Conservation (phyloP, 805 yeast species). For the Debaryomyces maramus region DNA sequence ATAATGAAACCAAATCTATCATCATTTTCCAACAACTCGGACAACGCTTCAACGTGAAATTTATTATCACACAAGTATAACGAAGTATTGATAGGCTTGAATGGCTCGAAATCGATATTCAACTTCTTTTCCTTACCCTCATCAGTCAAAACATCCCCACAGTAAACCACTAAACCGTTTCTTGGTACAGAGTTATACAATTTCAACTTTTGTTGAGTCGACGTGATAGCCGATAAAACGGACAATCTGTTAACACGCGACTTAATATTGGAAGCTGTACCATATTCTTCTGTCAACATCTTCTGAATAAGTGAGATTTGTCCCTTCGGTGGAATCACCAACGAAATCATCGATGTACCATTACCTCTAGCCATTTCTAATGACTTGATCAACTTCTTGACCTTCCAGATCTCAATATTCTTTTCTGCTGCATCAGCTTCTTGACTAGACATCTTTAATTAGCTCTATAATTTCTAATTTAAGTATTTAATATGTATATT, state of each 20-base stretch:
- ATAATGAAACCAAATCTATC: constrained; percentile 96
- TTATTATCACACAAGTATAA: constrained; percentile 93
- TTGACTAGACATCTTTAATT: constrained; percentile 19
- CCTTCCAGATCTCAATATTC: constrained; percentile 98
- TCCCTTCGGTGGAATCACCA: constrained; percentile 93
- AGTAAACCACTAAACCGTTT: constrained; percentile 92
- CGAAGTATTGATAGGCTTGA: constrained; percentile 98
- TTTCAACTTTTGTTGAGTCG: constrained; percentile 95
- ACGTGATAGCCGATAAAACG: constrained; percentile 93
- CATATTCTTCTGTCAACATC: constrained; percentile 96
- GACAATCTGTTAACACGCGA: constrained; percentile 96
- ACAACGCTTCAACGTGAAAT: constrained; percentile 95
- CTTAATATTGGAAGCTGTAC: constrained; percentile 97
- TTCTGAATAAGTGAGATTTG: constrained; percentile 86
- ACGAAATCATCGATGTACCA: constrained; percentile 98
- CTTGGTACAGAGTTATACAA: constrained; percentile 86
- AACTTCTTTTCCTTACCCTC: constrained; percentile 98
- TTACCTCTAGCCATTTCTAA: constrained; percentile 94
- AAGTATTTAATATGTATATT: no score
- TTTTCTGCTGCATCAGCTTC: constrained; percentile 80
- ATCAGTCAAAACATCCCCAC: constrained; percentile 97
- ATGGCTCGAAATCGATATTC: constrained; percentile 97
- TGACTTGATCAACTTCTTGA: constrained; percentile 87
- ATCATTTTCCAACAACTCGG: constrained; percentile 92
- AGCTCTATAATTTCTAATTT: not conserved